phyloP scores from a whole-genome alignment of 1,284 basidiomycete genomes.

The Lentinula novae-zelandiae region DNA sequence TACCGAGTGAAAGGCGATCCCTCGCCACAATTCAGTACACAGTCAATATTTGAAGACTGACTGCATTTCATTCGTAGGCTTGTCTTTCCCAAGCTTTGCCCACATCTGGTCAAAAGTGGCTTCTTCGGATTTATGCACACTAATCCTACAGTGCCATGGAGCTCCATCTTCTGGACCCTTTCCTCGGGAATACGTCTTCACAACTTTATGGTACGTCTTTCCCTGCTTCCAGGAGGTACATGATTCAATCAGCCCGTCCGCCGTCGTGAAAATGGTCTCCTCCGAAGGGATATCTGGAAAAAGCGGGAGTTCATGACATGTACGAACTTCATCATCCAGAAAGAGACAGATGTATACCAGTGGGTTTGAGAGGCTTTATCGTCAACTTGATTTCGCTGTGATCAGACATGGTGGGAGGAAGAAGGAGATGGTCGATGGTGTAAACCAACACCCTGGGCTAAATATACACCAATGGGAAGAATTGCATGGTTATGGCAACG shows the following conservation, averaged over 20 bases:
- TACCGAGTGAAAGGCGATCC: background rate
- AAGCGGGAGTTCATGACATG: background rate
- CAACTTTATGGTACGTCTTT: constrained; percentile 53
- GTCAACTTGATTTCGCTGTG: constrained; percentile 28
- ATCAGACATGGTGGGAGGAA: background rate
- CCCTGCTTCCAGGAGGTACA: constrained; percentile 61
- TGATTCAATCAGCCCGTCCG: constrained; percentile 50
- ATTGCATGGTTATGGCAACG: background rate
- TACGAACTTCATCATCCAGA: background rate
- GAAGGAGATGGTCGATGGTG: background rate
- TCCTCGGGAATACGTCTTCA: constrained; percentile 50
- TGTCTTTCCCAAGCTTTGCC: constrained; percentile 60
- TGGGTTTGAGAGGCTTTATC: constrained; percentile 38
- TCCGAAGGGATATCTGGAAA: constrained; percentile 55
- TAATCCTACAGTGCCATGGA: constrained; percentile 64
- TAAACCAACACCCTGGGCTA: background rate
- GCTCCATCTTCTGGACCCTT: constrained; percentile 54
- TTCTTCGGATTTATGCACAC: constrained; percentile 60
- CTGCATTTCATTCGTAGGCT: constrained; percentile 67
- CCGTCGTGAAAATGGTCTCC: constrained; percentile 51
- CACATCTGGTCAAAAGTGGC: constrained; percentile 71
- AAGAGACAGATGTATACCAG: constrained; percentile 29
- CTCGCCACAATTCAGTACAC: background rate
- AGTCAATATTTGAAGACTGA: constrained; percentile 28
- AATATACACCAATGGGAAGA: background rate